These are phyloP conservation scores for Butyriboletus loyo DNA, from an alignment of 768 basidiomycete species.

Conservation along the genomic window DNA sequence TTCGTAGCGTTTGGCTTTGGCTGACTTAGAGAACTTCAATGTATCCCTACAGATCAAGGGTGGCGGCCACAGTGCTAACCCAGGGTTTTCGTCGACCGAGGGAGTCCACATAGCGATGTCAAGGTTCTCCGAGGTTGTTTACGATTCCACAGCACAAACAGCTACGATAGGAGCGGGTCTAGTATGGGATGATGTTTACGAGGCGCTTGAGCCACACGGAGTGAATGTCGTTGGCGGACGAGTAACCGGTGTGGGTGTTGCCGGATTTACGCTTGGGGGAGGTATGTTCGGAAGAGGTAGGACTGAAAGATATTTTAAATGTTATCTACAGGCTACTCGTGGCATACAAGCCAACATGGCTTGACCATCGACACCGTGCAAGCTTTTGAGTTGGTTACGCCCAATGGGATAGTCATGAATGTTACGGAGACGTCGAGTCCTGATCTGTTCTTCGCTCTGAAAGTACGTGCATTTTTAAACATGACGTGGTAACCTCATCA, in stretches of 20 bases:
- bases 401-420: constrained; percentile 45
- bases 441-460: no score
- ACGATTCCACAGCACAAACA: constrained; percentile 35
- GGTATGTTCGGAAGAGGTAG: constrained; percentile 25
- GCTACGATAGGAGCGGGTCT: no score
- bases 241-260: constrained; percentile 56
- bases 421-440: no score
- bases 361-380: constrained; percentile 54
- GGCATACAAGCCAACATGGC: constrained; percentile 60
- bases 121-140: constrained; percentile 42
- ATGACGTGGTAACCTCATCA: not conserved
- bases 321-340: constrained; percentile 27
- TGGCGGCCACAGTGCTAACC: constrained; percentile 55
- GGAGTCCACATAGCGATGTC: constrained; percentile 59
- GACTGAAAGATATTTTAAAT: not conserved
- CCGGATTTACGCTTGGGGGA: constrained; percentile 57
- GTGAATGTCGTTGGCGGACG: constrained; percentile 58
- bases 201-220: constrained; percentile 40
- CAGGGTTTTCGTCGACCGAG: constrained; percentile 53
- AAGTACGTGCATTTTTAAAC: constrained; percentile 21
- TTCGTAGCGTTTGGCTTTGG: not conserved
- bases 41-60: constrained; percentile 48
- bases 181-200: constrained; percentile 71
- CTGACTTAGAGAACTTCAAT: no score
- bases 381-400: constrained; percentile 53